These are phyloP conservation scores for Aureobasidium sp. DNA, from an alignment of 2,329 filamentous ascomycete species.

Conservation along the genomic window DNA sequence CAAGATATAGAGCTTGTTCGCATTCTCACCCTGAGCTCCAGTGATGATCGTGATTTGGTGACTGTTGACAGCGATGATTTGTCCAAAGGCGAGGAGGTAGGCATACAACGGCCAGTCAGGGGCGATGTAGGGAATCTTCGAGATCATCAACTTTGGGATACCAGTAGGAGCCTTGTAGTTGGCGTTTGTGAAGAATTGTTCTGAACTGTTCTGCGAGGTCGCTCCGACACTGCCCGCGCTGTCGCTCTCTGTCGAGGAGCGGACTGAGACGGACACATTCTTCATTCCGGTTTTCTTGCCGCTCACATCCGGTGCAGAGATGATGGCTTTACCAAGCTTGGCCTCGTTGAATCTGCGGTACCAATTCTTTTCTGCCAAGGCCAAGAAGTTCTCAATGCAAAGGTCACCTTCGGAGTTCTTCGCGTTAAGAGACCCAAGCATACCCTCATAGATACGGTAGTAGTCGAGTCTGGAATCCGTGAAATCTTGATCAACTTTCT, in stretches of 20 bases:
- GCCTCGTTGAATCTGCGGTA: conserved; percentile 51
- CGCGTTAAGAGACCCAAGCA: conserved; percentile 46
- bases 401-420: conserved; percentile 49
- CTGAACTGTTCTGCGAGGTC: conserved; percentile 19
- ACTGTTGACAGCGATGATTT: conserved; percentile 57
- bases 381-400: conserved; percentile 57
- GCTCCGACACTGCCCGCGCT: not conserved
- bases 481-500: conserved; percentile 60
- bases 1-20: conserved; percentile 51
- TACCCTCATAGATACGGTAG: conserved; percentile 49
- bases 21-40: conserved; percentile 52
- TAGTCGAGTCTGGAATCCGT: conserved; percentile 56
- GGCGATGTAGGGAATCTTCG: conserved; percentile 37
- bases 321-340: conserved; percentile 43
- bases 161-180: conserved; percentile 50
- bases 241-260: conserved; percentile 26
- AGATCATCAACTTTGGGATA: conserved; percentile 45
- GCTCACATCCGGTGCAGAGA: conserved; percentile 20
- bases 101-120: conserved; percentile 59
- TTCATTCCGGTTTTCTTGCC: conserved; percentile 31
- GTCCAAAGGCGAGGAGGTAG: conserved; percentile 51
- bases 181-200: conserved; percentile 49
- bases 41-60: conserved; percentile 60
- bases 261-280: conserved; percentile 30
- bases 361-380: conserved; percentile 60